Evolutionary conservation across 140 eudicot genomes (phyloP).

Genomic region (Stevia rebaudiana): DNA sequence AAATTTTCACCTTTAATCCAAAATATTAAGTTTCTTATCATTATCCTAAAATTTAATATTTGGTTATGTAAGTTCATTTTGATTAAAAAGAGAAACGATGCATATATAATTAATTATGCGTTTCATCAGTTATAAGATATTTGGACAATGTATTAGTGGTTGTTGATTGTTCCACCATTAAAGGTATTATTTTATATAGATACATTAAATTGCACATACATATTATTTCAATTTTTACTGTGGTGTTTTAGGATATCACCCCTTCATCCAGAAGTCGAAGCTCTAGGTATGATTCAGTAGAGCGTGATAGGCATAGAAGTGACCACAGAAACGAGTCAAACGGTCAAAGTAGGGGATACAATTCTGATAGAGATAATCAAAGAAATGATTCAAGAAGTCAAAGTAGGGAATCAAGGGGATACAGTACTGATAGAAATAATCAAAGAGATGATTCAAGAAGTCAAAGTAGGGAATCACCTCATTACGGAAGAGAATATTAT

Average conservation of each 20-base stretch:
- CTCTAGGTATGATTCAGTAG: constrained; percentile 36
- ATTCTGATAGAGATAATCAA: constrained; percentile 37
- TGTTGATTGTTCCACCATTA: neutral
- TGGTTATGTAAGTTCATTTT: neutral
- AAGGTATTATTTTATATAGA: neutral
- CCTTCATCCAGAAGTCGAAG: constrained; percentile 47
- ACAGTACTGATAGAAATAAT: constrained; percentile 34
- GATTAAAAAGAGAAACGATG: neutral
- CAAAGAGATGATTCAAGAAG: constrained; percentile 20
- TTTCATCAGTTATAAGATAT: neutral
- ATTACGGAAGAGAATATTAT: constrained; percentile 44
- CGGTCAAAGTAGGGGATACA: constrained; percentile 42
- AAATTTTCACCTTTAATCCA: too few species aligned
- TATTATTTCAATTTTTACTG: constrained; percentile 3
- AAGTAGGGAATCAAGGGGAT: constrained; percentile 46
- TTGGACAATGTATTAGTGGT: neutral
- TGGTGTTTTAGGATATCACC: constrained; percentile 35
- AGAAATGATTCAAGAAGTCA: constrained; percentile 11
- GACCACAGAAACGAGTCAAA: constrained; percentile 41
- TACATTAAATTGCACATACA: constrained; percentile 17
- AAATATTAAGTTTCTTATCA: neutral
- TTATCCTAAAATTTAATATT: too few species aligned
- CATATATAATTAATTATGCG: neutral
- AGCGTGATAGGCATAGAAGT: constrained; percentile 36
- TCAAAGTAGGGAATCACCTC: constrained; percentile 28